Evolutionary conservation across 495 filamentous ascomycete species (phyloP).

Genomic region (Astrocystis sublimbata): DNA sequence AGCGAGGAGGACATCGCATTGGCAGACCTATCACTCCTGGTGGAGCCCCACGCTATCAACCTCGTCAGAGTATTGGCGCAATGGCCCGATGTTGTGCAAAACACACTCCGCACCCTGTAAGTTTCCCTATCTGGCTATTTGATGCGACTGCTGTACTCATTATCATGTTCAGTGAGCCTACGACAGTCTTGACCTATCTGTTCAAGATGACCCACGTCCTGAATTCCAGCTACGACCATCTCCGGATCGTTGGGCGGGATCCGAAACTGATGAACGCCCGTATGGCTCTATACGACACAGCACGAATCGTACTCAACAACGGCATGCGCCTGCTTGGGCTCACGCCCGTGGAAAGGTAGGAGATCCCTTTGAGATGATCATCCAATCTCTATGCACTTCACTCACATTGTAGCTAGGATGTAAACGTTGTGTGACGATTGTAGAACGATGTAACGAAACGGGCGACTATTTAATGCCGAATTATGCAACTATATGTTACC

Average conservation of each 20-base stretch:
- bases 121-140: background rate
- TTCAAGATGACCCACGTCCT: slow-evolving; percentile 86
- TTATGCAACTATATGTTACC: background rate
- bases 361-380: background rate
- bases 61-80: slow-evolving; percentile 62
- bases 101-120: slow-evolving; percentile 59
- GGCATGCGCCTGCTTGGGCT: slow-evolving; percentile 83
- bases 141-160: background rate
- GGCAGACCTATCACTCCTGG: slow-evolving; percentile 60
- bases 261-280: slow-evolving; percentile 71
- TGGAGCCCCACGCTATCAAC: slow-evolving; percentile 60
- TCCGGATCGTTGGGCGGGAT: slow-evolving; percentile 75
- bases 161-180: slow-evolving; percentile 49
- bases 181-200: slow-evolving; percentile 74
- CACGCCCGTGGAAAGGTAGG: slow-evolving; percentile 69
- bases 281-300: slow-evolving; percentile 80
- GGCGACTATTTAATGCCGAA: background rate
- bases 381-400: background rate
- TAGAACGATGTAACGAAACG: background rate
- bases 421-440: background rate
- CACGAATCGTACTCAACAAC: slow-evolving; percentile 74
- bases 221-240: slow-evolving; percentile 79
- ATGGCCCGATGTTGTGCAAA: slow-evolving; percentile 64
- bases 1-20: slow-evolving; percentile 52
- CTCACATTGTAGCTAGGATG: slow-evolving; percentile 13